Evolutionary conservation across 129 eudicot species (phyloP), one percentile per base, ranked within the genome.

Genomic region (Tanacetum coccineum): DNA sequence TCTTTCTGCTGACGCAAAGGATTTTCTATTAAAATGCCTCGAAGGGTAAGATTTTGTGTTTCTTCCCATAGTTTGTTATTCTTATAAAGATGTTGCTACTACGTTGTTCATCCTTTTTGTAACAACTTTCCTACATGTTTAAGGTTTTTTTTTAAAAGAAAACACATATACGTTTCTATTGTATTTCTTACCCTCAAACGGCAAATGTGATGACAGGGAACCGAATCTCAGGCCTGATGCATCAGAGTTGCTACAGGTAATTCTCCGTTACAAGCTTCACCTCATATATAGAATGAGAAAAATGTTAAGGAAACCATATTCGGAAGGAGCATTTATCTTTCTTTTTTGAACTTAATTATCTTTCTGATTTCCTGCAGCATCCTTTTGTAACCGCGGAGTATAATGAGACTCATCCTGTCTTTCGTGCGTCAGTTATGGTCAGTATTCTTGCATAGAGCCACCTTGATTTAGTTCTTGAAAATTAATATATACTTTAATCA

Each of bases 1-100:
- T 80, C 95, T 94, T 73, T 89, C 99, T 47, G 75, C 75, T 13
- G 95, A 87, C 67, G 99, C 97, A 64, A 87, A 94, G 73, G 99
- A 94, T 62, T 94, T 94, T 79, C 64, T 94, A 66, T 72, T 82
- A 73, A 94, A 87, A 78, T 94, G 99, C 69, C 79, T 94, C 75
- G 97, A 94, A 73, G 87, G 84, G 99, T 94, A 94, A 25, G 83
- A 67, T 14, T 63, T 9, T 63, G 2, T 40, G 70, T 65, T 26
- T 15, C 18, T 21, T 68, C 19, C 13, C 36, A 48, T 55, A 48
- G 53, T 48, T 46, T 0, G 40, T 59, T 15, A 8, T 19, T 57
- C 47, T 17, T 46, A 8, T 13, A 9, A 5, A 25, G 36, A 14
- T 15, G 58, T 26, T 11, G 48, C 17, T 51, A 22, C 2, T 52